A percentile compares a stretch with the other conserved stretches of the same genome.
Conservation (phyloP, 2,329 filamentous ascomycete species). For the Calonectria leucothoes region DNA sequence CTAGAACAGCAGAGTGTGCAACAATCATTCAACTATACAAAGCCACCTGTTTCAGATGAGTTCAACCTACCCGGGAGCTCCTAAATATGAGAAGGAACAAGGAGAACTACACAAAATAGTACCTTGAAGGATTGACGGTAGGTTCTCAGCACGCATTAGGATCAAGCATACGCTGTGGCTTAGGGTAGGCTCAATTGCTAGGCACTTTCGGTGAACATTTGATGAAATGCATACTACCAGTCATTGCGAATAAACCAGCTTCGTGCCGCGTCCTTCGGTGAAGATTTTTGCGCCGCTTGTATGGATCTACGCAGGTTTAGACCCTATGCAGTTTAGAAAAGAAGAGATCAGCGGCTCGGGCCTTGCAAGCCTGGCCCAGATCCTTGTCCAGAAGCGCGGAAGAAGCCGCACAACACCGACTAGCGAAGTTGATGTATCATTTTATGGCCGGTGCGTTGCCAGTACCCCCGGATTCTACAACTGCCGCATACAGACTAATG, state of each 20-base stretch:
- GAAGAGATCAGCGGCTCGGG: background rate
- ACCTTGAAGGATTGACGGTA: background rate
- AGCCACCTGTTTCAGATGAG: too few relatives aligned
- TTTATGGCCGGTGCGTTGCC: slow-evolving; percentile 1
- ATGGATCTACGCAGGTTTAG: background rate
- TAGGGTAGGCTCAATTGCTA: background rate
- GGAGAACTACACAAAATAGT: background rate
- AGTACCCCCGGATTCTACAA: slow-evolving; percentile 1
- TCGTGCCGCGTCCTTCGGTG: background rate
- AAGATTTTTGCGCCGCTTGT: background rate
- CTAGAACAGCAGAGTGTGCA: too few relatives aligned
- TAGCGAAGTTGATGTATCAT: slow-evolving; percentile 3
- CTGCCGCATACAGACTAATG: background rate
- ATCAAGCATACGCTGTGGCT: background rate
- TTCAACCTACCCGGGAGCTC: background rate
- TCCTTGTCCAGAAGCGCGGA: background rate
- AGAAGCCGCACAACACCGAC: background rate
- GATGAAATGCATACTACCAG: background rate
- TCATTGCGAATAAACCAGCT: background rate
- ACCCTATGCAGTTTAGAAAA: background rate
- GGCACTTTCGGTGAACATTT: background rate
- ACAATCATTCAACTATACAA: too few relatives aligned
- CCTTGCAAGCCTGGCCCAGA: background rate
- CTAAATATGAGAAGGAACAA: background rate
- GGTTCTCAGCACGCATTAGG: background rate